Percentiles rank a stretch among this genome's conserved stretches.
phyloP scores from a whole-genome alignment of 163 green algal species.

The Chlorella variabilis region DNA sequence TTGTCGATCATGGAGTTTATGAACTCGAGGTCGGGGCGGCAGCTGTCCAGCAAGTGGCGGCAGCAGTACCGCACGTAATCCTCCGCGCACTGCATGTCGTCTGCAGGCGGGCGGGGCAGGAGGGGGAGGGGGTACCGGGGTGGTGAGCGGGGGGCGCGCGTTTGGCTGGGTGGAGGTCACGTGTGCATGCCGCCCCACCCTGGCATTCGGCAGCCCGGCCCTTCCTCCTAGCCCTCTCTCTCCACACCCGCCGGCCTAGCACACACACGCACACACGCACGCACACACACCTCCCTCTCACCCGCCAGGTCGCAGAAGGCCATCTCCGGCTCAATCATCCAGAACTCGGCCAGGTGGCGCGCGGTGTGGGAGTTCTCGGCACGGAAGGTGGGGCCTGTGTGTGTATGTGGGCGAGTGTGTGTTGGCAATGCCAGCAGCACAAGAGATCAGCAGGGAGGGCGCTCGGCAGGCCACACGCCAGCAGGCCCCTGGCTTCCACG shows the following conservation, averaged over 20 bases:
- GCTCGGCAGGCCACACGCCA: too few relatives aligned
- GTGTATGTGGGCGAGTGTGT: too few relatives aligned
- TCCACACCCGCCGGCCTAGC: background rate
- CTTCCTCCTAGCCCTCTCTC: background rate
- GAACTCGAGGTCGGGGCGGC: slow-evolving; percentile 88
- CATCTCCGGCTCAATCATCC: slow-evolving; percentile 99
- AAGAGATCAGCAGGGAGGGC: too few relatives aligned
- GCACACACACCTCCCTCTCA: background rate
- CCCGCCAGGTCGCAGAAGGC: slow-evolving; percentile 93
- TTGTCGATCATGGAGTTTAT: slow-evolving; percentile 93
- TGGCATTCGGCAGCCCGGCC: background rate
- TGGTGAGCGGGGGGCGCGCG: background rate
- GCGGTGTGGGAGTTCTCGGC: slow-evolving; percentile 96
- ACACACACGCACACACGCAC: slow-evolving; percentile 30
- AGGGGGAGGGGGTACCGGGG: background rate
- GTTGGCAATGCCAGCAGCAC: background rate
- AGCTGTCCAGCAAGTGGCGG: slow-evolving; percentile 64
- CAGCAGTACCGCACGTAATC: slow-evolving; percentile 96
- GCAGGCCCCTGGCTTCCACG: too few relatives aligned
- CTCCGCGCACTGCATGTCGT: slow-evolving; percentile 94
- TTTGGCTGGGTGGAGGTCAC: background rate
- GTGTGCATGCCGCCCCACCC: background rate
- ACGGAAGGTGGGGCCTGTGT: slow-evolving; percentile 94
- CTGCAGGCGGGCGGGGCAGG: slow-evolving; percentile 36
- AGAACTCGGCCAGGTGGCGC: slow-evolving; percentile 99